Conservation (phyloP, 371 early-diverging fungal genomes). For the Mortierella sp. region DNA sequence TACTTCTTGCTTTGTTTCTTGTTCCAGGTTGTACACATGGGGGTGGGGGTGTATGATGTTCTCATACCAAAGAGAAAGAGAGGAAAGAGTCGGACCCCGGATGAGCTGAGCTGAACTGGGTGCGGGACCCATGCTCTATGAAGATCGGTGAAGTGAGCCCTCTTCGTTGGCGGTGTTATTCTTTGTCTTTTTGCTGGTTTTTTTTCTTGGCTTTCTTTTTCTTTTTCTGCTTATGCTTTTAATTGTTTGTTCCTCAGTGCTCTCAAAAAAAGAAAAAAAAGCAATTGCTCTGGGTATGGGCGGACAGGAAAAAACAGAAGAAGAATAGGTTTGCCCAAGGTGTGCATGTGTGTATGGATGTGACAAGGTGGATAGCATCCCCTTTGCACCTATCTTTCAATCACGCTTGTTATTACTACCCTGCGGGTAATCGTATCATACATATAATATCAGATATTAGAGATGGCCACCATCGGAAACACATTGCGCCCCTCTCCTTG, state of each 20-base stretch:
- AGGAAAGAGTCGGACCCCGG: constrained; percentile 26
- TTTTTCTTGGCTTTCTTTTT: background rate
- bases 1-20: background rate
- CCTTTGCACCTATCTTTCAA: background rate
- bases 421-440: background rate
- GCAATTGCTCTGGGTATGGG: constrained; percentile 6
- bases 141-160: constrained; percentile 46
- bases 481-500: background rate
- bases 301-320: background rate
- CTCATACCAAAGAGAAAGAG: background rate
- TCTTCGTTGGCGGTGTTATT: constrained; percentile 17
- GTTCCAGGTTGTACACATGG: background rate
- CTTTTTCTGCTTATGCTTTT: constrained; percentile 15
- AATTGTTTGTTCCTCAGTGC: constrained; percentile 35
- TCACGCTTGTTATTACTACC: constrained; percentile 3
- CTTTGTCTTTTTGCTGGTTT: constrained; percentile 2
- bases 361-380: background rate
- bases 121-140: constrained; percentile 42
- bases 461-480: constrained; percentile 8
- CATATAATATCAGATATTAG: background rate
- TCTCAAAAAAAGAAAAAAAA: constrained; percentile 33
- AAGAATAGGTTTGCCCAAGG: background rate
- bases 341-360: constrained; percentile 1
- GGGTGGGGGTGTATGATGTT: background rate
- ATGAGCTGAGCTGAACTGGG: constrained; percentile 28